Evolutionary conservation across 164 flowering plant genomes (phyloP), one percentile per base, ranked within the genome.

Genomic region (Paratinospora sagittata): DNA sequence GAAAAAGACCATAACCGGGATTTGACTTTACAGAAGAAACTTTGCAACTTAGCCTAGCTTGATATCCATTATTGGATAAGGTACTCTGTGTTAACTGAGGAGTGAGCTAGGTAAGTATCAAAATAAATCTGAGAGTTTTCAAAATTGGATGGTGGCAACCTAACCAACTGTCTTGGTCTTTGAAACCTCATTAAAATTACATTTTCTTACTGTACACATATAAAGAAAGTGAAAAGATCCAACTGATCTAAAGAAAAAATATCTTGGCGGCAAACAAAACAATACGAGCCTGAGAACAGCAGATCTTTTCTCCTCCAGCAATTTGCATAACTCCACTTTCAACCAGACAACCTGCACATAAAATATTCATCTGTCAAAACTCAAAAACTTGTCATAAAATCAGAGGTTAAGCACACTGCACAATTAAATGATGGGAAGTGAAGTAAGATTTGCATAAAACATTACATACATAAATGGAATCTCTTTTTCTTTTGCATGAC

Each of bases 241-340:
- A 10, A 0, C 49, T 47, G 14, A 33, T 34, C 19, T 10, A n/a
- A 47, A 57, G 27, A 30, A 60, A 27, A 8, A 36, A 66, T 3
- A 66, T 39, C 7, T 19, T 14, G 23, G n/a, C 3, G 47, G n/a
- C 26, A 14, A 17, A 70, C 0, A 69, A n/a, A 34, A 30, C 63
- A 45, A 34, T 69, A 76, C 85, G 58, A 75, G 90, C 98, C 97
- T 88, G 77, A 90, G 83, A 68, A 78, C 62, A 33, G 97, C 89
- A 14, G 88, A 79, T 84, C 97, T 85, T 79, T 92, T 95, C 79
- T 95, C 98, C 81, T 95, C 97, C 81, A 95, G 82, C 82, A 89
- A 73, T 69, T 82, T 89, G 85, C 93, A 87, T 61, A 92, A 73
- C 78, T 95, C 98, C 49, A 84, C 97, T 86, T 90, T 95, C 85